Conservation (phyloP, 1,284 basidiomycete genomes). For the Lentinus polychrous region DNA sequence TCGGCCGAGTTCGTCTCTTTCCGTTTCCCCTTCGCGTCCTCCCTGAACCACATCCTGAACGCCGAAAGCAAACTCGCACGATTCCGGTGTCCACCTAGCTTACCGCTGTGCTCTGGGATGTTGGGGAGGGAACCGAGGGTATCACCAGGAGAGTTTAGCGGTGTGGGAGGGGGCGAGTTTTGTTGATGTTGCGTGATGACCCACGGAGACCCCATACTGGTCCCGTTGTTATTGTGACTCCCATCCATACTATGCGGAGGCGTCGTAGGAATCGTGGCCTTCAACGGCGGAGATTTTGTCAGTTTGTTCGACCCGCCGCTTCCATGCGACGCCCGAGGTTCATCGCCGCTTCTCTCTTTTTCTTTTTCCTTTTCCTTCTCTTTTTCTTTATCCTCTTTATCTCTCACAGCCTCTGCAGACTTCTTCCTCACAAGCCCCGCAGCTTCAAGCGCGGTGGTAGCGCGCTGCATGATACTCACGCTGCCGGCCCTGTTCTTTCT, state of each 20-base stretch:
- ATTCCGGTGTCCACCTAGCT: conserved; percentile 35
- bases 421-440: conserved; percentile 77
- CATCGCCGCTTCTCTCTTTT: conserved; percentile 37
- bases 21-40: conserved; percentile 68
- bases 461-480: conserved; percentile 90
- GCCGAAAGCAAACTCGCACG: conserved; percentile 66
- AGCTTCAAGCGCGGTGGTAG: conserved; percentile 81
- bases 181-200: conserved; percentile 45
- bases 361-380: too few relatives aligned
- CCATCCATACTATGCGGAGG: conserved; percentile 38
- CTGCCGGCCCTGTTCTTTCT: conserved; percentile 73
- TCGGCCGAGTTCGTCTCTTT: conserved; percentile 19
- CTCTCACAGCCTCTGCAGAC: conserved; percentile 54
- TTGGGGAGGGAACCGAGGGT: conserved; percentile 50
- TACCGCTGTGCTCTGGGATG: conserved; percentile 33
- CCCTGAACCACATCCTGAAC: conserved; percentile 76
- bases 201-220: conserved; percentile 62
- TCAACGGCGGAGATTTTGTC: conserved; percentile 63
- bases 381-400: conserved; percentile 45
- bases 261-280: conserved; percentile 39
- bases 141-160: conserved; percentile 46
- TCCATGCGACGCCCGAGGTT: conserved; percentile 56
- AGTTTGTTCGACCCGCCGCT: conserved; percentile 49
- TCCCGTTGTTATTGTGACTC: conserved; percentile 29
- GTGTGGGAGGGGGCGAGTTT: conserved; percentile 40